phyloP scores from a whole-genome alignment of 2,329 filamentous ascomycete species.

The Daldinia sp. region DNA sequence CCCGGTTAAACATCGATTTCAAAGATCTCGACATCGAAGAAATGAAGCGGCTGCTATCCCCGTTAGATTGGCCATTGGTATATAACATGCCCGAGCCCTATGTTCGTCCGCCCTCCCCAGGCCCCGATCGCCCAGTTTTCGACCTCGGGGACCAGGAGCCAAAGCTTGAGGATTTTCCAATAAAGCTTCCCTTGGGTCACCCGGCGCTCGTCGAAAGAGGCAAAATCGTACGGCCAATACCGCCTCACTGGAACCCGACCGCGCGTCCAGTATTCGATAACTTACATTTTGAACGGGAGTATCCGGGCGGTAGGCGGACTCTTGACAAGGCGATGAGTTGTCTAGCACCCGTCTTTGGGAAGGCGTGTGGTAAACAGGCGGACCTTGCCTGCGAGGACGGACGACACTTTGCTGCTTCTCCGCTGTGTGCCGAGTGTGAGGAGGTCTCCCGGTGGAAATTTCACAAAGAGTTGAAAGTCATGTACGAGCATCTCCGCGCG shows the following conservation, averaged over 20 bases:
- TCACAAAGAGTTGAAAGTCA: conserved; percentile 11
- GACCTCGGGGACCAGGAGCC: background rate
- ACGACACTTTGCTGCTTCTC: conserved; percentile 7
- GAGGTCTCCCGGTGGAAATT: conserved; percentile 32
- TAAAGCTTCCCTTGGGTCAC: background rate
- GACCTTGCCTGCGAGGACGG: conserved; percentile 34
- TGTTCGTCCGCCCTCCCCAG: background rate
- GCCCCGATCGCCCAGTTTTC: background rate
- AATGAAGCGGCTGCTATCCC: background rate
- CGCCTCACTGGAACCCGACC: conserved; percentile 10
- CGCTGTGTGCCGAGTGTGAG: conserved; percentile 44
- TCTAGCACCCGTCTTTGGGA: too few relatives aligned
- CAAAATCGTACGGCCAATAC: background rate
- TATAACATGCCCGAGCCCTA: background rate
- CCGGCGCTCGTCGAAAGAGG: background rate
- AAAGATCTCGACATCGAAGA: background rate
- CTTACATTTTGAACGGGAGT: conserved; percentile 3
- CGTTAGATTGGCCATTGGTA: background rate
- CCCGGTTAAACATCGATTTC: background rate
- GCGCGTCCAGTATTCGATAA: background rate
- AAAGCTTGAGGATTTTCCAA: background rate
- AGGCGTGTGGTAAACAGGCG: background rate
- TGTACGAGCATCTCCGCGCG: conserved; percentile 40
- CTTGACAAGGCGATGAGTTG: background rate
- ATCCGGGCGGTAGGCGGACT: background rate